Conservation (phyloP, 257 asterid genomes). For the Solanum clarkiae region DNA sequence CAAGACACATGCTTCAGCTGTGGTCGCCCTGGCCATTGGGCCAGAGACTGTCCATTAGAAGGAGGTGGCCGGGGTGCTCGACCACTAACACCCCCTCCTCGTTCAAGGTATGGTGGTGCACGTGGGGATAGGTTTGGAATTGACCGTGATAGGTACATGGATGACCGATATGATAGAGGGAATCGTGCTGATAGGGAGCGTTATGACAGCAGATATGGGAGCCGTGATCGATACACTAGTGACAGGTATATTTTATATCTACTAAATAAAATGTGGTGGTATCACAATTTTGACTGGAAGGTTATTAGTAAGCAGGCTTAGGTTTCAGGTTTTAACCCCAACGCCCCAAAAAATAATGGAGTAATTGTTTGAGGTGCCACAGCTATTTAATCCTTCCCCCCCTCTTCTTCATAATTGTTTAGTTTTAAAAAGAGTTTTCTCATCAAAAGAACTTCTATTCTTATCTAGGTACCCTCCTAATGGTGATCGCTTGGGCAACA, state of each 20-base stretch:
- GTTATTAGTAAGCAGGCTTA: not conserved
- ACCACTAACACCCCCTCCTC: constrained; percentile 63
- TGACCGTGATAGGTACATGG: constrained; percentile 42
- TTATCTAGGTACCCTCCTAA: constrained; percentile 47
- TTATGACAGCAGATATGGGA: constrained; percentile 57
- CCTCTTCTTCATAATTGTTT: not conserved
- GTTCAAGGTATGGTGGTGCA: constrained; percentile 57
- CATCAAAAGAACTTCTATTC: not conserved
- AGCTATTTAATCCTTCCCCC: not conserved
- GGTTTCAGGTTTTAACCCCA: not conserved
- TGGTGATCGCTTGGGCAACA: constrained; percentile 59
- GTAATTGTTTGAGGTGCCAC: not conserved
- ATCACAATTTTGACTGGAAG: not conserved
- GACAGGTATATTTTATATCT: constrained; percentile 41
- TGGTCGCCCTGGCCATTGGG: constrained; percentile 98
- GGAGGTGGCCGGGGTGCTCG: constrained; percentile 72
- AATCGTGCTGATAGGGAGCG: constrained; percentile 49
- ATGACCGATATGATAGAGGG: constrained; percentile 67
- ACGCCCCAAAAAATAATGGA: not conserved
- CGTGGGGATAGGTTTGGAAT: constrained; percentile 74
- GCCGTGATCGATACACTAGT: constrained; percentile 49
- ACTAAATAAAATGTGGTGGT: not conserved
- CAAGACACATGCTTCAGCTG: constrained; percentile 95
- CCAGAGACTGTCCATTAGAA: constrained; percentile 89
- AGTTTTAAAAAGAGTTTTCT: not conserved